Evolutionary conservation across 2,329 filamentous ascomycete species (phyloP), one percentile per base, ranked within the genome.

Genomic region (Curvularia spicifera): DNA sequence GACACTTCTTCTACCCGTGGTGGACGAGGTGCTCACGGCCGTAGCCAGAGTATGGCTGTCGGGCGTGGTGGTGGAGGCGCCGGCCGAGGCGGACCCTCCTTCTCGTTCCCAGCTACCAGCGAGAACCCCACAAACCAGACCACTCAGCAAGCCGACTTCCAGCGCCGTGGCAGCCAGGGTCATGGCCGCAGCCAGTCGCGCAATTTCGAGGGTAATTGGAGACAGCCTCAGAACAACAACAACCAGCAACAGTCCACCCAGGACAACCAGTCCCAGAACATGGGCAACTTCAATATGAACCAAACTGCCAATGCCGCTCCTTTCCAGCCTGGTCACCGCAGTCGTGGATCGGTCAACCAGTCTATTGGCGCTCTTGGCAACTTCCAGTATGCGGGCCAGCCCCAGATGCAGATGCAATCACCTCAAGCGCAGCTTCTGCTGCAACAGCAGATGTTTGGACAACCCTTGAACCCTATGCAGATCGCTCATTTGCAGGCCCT

Each of bases 121-220:
- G 83, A 89, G 56, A 45, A 68, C 47, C 56, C 49, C 22, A 82
- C 81, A 55, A 67, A 63, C 48, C 76, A 79, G 63, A 72, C 74
- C 59, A 80, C 77, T 61, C 78, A 77, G 61, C 78, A 80, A 63
- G 73, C 80, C 13, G 91, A 95, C 66, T 90, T 93, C 73, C 84
- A 87, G 67, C 89, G 91, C 61, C 90, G 91, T 68, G 88, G 89
- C 68, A 91, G 90, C 69, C 85, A 87, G 65, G 89, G 91, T 56
- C 95, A 99, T 76, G 89, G 86, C 63, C 87, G 95, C 61, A 89
- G 89, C 31, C 87, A 87, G 10, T 99, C 95, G 24, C 88, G 95
- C 63, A 99, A 98, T 79, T 98, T 98, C 73, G 95, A 99, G 68
- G 89, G 93, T 71, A 99, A 99, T 79, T 99, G 95, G 95, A 91